A percentile compares a stretch with the other conserved stretches of the same genome.
phyloP scores from a whole-genome alignment of 2,329 filamentous ascomycete species.

The Fusarium brachygibbosum region DNA sequence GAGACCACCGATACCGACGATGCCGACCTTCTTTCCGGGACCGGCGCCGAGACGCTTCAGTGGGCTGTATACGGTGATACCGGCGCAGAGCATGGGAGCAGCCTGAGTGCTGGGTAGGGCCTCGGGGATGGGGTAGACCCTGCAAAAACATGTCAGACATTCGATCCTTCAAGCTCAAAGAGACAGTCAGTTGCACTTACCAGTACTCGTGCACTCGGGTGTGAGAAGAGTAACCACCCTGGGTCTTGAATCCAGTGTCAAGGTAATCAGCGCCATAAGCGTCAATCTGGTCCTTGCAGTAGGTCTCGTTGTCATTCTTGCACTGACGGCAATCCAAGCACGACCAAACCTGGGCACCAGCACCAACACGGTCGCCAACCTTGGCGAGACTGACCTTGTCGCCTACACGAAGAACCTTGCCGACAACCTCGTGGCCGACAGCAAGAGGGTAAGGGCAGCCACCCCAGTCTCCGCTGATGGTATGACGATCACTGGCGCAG shows the following conservation, averaged over 20 bases:
- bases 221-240: conserved; percentile 67
- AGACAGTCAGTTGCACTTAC: conserved; percentile 47
- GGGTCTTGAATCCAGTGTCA: conserved; percentile 67
- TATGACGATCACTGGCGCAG: conserved; percentile 80
- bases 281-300: conserved; percentile 57
- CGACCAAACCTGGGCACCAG: conserved; percentile 69
- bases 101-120: conserved; percentile 72
- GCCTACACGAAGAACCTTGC: conserved; percentile 76
- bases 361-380: conserved; percentile 70
- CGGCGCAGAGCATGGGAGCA: conserved; percentile 87
- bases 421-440: conserved; percentile 81
- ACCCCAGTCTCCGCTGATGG: conserved; percentile 77
- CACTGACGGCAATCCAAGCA: conserved; percentile 62
- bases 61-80: conserved; percentile 83
- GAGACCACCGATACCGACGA: conserved; percentile 79
- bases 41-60: conserved; percentile 81
- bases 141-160: conserved; percentile 44
- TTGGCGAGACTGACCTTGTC: conserved; percentile 61
- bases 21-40: conserved; percentile 82
- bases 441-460: conserved; percentile 72
- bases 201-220: conserved; percentile 61
- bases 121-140: conserved; percentile 81
- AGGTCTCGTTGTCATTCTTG: conserved; percentile 58
- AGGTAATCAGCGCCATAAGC: conserved; percentile 67
- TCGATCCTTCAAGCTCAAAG: not conserved